Evolutionary conservation across 1,139 yeast genomes (phyloP), one percentile per base, ranked within the genome.

Genomic region (Candida smagusa): DNA sequence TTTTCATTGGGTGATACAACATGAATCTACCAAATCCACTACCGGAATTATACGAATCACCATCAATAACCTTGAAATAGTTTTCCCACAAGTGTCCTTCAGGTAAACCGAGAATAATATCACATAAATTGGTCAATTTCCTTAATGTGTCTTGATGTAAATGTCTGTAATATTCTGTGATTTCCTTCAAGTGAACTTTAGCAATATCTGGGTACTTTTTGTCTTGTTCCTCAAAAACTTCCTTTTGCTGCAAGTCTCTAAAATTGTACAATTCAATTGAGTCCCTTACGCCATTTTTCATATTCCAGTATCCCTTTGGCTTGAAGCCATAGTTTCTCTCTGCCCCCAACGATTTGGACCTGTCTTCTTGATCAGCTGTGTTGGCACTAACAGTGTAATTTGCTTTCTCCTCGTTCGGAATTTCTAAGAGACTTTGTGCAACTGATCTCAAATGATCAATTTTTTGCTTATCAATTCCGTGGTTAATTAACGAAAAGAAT

Each of bases 281-380:
- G 37, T 72, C 77, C 11, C 65, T 53, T 2, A 66, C 64, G 1
- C 68, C 68, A 39, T 68, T 63, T 27, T 66, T 61, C 57, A 69
- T 60, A 25, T 63, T 52, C 77, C 74, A 68, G 41, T 67, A 66
- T 0, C 72, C 72, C 42, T 53, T 61, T 23, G 78, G 78, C 44
- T 72, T 72, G 50, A 57, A 72, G 0, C 77, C 77, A 23, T 58
- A 54, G 8, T 75, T 75, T 34, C 76, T 54, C 42, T 72, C 75
- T 9, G 71, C 74, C 1, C 78, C 77, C 19, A 31, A 59, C 2
- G 65, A 58, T 13, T 55, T 58, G 6, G 56, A 28, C 16, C 65
- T 41, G 34, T 62, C 65, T 44, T 62, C 66, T 5, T 52, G 42
- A 40, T 60, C 65, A 1, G 65, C 52, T 27, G 58, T 58, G 45